Evolutionary conservation across 164 flowering plant species (phyloP).

Genomic region (Vitis vinifera): ASM3070453v1 NC_081822.1:2347501-2348000

Average conservation of each 20-base stretch:
- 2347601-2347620: conserved; percentile 71
- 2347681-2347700: conserved; percentile 52
- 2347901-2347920: neutral
- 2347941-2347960: too few relatives aligned
- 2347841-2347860: conserved; percentile 81
- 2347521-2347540: neutral
- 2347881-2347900: neutral
- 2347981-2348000: too few relatives aligned
- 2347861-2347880: conserved; percentile 79
- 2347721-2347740: neutral
- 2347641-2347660: conserved; percentile 83
- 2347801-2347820: conserved; percentile 53
- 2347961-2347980: too few relatives aligned
- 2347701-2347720: neutral
- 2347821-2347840: conserved; percentile 80
- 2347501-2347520: conserved; percentile 7
- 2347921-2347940: too few relatives aligned
- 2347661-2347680: conserved; percentile 87
- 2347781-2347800: conserved; percentile 90
- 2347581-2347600: conserved; percentile 85
- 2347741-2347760: conserved; percentile 13
- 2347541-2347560: neutral
- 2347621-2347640: conserved; percentile 98
- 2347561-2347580: conserved; percentile 92
- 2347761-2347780: conserved; percentile 70